Base-by-base conservation (phyloP, 2,329 filamentous ascomycete species). In the Colletotrichum gloeosporioides region DNA sequence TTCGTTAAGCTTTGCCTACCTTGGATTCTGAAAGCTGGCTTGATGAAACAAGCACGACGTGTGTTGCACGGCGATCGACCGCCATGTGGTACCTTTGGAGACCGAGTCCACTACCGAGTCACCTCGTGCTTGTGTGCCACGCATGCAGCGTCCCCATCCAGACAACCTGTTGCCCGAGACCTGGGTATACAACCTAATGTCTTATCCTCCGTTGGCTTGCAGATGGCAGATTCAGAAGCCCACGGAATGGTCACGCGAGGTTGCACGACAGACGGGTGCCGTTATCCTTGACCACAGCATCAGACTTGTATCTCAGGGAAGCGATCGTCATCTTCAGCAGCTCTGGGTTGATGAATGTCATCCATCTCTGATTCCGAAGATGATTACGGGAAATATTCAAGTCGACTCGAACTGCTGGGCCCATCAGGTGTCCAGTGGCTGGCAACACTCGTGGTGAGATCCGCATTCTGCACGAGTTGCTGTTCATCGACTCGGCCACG, bases 1-100 rank as follows among this genome's bases (percentile, higher is more conserved):
- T 79, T 86, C 85, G 83, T 84, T 83, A 84, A 85, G 75, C 80
- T 82, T 83, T 86, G 79, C 85, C 85, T 79, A 82, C 82, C 83
- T 85, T 79, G 85, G 85, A 82, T 75, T 78, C 76, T 78, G 78
- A 75, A 78, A 77, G 66, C 79, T 78, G 64, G 31, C 79, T 79
- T 12, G 64, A 65, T 73, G 73, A 69, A 73, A 76, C 73, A 64
- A 25, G 12, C 27, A 57, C 27, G 13, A 18, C 44, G 13, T 10
- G 53, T n/a, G 70, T 64, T 27, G 49, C 64, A 76, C 64, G 29
- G 25, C 55, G 70, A 73, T 73, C 34, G 57, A 16, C 32, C 22
- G 34, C 15, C 64, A 32, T 59, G 70, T 76, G 44, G 31, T 69
- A 73, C 73, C 15, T 44, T n/a, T 31, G n/a, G 29, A 53, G 57